Evolutionary conservation across 108 stramenopile species (phyloP), one percentile per base, ranked within the genome.

Genomic region (Licmophora abbreviata): DNA sequence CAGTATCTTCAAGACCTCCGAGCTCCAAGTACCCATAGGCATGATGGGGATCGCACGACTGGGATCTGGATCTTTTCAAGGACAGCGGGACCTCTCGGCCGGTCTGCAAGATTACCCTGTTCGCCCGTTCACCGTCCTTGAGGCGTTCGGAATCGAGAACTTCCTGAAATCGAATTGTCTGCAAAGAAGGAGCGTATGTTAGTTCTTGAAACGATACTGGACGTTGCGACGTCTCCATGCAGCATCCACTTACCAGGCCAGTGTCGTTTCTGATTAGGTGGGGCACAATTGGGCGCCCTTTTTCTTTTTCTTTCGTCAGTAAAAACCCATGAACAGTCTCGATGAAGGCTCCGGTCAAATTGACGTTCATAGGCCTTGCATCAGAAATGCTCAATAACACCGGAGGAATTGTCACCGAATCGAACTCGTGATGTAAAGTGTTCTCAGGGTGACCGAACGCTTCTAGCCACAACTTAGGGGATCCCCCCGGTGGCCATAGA

Each of bases 271-370:
- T 43, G 23, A 88, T 75, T 50, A 63, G 73, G 56, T 83, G 77
- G 5, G 80, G 71, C 15, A 69, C 62, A 56, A 81, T 56, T 5
- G 55, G 51, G 40, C 38, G 35, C 17, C 50, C 48, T 22, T 15
- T 48, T 12, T 34, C 36, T 10, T 38, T 52, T 48, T 62, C 54
- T 2, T 32, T 34, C 27, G 50, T 50, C 33, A 37, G 48, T 40
- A 62, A 42, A 30, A 62, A 76, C 20, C 56, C 66, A 34, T 50
- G 27, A 21, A 69, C 50, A 47, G 63, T 77, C 44, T 77, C 83
- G 21, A 89, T 51, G 1, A 90, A 51, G 29, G 88, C 81, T 32
- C 81, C 81, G 9, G 88, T 90, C 20, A 90, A 21, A 58, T 90
- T 90, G 20, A 90, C 45, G 49, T 90, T 85, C 8, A 85, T 66